Percentiles rank a stretch among this genome's conserved stretches.
Conservation (phyloP, 2,329 filamentous ascomycete species). For the Fusarium algeriense region DNA sequence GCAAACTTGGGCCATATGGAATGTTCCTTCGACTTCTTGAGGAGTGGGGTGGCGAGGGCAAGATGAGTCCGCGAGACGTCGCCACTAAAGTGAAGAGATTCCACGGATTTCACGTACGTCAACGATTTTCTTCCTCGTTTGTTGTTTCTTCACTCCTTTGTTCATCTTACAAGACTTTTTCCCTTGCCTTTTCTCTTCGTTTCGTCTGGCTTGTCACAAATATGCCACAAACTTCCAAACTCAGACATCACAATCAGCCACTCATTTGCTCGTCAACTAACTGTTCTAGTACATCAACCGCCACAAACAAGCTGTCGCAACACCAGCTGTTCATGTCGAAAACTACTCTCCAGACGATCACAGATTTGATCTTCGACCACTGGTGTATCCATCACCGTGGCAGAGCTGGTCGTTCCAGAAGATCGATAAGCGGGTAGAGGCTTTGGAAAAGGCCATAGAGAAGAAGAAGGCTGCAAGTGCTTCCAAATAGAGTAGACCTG, state of each 20-base stretch:
- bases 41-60: conserved; percentile 53
- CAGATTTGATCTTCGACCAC: conserved; percentile 42
- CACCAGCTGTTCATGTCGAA: conserved; percentile 23
- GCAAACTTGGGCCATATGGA: conserved; percentile 57
- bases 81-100: conserved; percentile 49
- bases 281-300: conserved; percentile 19
- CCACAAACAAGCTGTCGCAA: conserved; percentile 30
- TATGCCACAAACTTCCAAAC: neutral
- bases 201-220: neutral
- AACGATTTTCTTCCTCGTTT: neutral
- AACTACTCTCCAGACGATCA: conserved; percentile 47
- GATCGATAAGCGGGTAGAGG: conserved; percentile 54
- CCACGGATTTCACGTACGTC: conserved; percentile 50
- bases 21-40: conserved; percentile 56
- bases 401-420: conserved; percentile 54
- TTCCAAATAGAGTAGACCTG: neutral
- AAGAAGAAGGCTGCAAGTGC: conserved; percentile 12
- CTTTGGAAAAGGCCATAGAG: conserved; percentile 47
- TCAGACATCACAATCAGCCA: neutral
- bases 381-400: conserved; percentile 52
- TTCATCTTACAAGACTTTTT: neutral
- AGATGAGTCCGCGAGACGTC: conserved; percentile 53
- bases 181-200: neutral
- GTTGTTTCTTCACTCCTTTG: neutral
- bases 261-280: neutral